Evolutionary conservation across 352 stramenopile species (phyloP).

Genomic region (Pythium rishiriense): DNA sequence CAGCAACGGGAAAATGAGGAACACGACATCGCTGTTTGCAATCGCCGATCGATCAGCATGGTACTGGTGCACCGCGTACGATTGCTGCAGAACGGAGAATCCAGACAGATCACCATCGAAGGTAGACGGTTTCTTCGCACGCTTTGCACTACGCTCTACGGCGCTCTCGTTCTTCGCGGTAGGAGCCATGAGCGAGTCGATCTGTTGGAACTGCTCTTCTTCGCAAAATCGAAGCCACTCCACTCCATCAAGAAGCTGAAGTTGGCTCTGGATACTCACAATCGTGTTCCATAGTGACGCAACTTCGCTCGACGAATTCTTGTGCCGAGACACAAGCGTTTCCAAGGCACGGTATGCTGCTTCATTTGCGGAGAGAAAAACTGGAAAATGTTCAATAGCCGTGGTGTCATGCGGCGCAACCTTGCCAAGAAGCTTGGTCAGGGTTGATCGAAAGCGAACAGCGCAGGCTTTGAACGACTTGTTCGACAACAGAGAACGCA

Average conservation of each 20-base stretch:
- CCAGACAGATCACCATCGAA: slow-evolving; percentile 40
- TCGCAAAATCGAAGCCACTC: slow-evolving; percentile 78
- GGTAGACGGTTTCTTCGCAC: slow-evolving; percentile 21
- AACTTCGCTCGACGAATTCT: slow-evolving; percentile 27
- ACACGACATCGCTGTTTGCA: slow-evolving; percentile 65
- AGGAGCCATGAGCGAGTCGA: slow-evolving; percentile 42
- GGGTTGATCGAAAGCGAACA: slow-evolving; percentile 24
- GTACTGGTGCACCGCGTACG: slow-evolving; percentile 78
- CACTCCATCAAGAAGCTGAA: slow-evolving; percentile 58
- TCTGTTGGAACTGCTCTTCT: slow-evolving; percentile 54
- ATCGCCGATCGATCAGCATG: slow-evolving; percentile 70
- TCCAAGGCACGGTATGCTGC: slow-evolving; percentile 39
- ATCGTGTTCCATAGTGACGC: slow-evolving; percentile 44
- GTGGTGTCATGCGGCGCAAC: slow-evolving; percentile 7
- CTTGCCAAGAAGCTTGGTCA: slow-evolving; percentile 27
- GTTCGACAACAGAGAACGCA: slow-evolving; percentile 55
- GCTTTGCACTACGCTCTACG: slow-evolving; percentile 26
- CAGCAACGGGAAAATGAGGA: slow-evolving; percentile 73
- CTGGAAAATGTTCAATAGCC: slow-evolving; percentile 27
- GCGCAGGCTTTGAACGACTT: slow-evolving; percentile 40
- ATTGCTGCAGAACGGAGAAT: slow-evolving; percentile 79
- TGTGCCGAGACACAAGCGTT: slow-evolving; percentile 24
- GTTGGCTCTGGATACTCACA: slow-evolving; percentile 36
- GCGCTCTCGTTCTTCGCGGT: slow-evolving; percentile 1
- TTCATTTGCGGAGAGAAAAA: slow-evolving; percentile 57